Conservation (phyloP, 805 yeast genomes). For the Jamesozyma spencerorum region DNA sequence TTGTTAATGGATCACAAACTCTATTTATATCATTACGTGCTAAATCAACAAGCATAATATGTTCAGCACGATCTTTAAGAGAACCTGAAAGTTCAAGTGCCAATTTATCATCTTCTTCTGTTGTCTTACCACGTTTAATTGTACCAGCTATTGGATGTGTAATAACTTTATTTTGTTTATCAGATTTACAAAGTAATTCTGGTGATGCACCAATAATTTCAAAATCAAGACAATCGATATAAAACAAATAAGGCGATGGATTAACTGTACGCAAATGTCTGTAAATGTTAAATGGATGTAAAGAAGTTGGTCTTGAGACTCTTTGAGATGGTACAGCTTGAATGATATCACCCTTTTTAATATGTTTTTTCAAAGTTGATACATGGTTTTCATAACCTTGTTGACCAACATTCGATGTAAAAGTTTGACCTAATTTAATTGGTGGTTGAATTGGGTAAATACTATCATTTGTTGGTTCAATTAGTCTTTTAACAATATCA, state of each 20-base stretch:
- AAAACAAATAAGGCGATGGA: constrained; percentile 95
- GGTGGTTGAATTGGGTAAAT: constrained; percentile 67
- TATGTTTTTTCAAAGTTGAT: constrained; percentile 62
- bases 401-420: constrained; percentile 85
- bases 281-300: constrained; percentile 94
- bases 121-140: constrained; percentile 77
- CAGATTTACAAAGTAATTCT: constrained; percentile 80
- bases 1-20: constrained; percentile 79
- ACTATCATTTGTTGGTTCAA: constrained; percentile 35
- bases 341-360: constrained; percentile 84
- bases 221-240: constrained; percentile 83
- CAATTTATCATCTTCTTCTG: constrained; percentile 81
- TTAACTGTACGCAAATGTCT: constrained; percentile 91
- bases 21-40: constrained; percentile 95
- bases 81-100: constrained; percentile 69
- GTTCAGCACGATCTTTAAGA: constrained; percentile 92
- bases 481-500: constrained; percentile 42
- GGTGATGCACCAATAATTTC: constrained; percentile 98
- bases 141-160: constrained; percentile 99
- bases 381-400: constrained; percentile 89
- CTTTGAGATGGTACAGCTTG: constrained; percentile 99
- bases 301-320: constrained; percentile 85
- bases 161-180: constrained; percentile 57
- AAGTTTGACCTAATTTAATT: constrained; percentile 56
- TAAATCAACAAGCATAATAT: constrained; percentile 94